Conservation (phyloP, 2,329 filamentous ascomycete genomes). For the Cladosporium austrohemisphaericum region DNA sequence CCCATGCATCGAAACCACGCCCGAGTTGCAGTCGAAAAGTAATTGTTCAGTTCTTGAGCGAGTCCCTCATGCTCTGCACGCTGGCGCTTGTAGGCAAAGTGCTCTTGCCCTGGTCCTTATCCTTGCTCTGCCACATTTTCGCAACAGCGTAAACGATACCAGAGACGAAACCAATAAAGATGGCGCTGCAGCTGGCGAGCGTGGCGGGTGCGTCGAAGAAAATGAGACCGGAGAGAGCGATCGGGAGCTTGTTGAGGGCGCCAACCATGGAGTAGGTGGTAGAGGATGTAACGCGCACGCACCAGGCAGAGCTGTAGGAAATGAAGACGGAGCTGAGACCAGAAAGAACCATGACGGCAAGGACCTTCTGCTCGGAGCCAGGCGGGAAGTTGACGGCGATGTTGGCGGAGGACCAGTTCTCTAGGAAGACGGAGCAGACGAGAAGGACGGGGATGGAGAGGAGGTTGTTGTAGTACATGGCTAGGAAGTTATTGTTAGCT, state of each 20-base stretch:
- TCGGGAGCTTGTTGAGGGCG: conserved; percentile 94
- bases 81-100: conserved; percentile 71
- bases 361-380: conserved; percentile 61
- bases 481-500: conserved; percentile 44
- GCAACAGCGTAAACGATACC: conserved; percentile 87
- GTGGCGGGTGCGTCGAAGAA: conserved; percentile 96
- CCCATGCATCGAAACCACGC: too few species aligned
- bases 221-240: conserved; percentile 84
- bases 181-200: conserved; percentile 85
- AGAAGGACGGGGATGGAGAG: conserved; percentile 91
- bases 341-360: conserved; percentile 83
- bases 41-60: conserved; percentile 60
- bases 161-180: conserved; percentile 84
- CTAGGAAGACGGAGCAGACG: conserved; percentile 72
- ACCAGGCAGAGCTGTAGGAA: conserved; percentile 99
- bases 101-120: conserved; percentile 50
- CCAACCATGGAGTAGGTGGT: conserved; percentile 99
- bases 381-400: conserved; percentile 81
- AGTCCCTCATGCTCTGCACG: conserved; percentile 84
- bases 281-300: conserved; percentile 92
- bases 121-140: conserved; percentile 77
- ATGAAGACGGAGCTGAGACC: conserved; percentile 93
- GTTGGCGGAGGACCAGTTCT: conserved; percentile 90
- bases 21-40: too few species aligned
- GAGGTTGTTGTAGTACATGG: conserved; percentile 99